Conservation (phyloP, 2,329 filamentous ascomycete species). For the Phialophora macrospora region DNA sequence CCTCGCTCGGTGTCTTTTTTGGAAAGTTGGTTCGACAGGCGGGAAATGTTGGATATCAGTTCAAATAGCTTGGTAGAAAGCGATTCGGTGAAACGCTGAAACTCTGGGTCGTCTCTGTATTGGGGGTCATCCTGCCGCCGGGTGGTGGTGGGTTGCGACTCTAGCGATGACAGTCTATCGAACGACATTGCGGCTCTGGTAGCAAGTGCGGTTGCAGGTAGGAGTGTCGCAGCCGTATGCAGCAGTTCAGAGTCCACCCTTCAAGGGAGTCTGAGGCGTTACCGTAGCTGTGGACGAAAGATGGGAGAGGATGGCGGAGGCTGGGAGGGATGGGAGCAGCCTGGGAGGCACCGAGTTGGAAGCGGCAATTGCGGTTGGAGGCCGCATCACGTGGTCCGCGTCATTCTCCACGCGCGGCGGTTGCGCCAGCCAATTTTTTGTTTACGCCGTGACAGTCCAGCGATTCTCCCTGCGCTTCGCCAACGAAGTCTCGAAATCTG, state of each 20-base stretch:
- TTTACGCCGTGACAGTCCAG: neutral
- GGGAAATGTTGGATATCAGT: conserved; percentile 84
- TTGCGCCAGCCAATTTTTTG: conserved; percentile 6
- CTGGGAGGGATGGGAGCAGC: conserved; percentile 16
- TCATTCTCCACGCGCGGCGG: neutral
- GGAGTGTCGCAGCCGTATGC: neutral
- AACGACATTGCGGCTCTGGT: conserved; percentile 72
- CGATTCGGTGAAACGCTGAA: conserved; percentile 78
- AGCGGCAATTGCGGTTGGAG: conserved; percentile 13
- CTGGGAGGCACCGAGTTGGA: conserved; percentile 16
- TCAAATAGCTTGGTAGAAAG: conserved; percentile 89
- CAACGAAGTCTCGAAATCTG: neutral
- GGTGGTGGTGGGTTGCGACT: conserved; percentile 74
- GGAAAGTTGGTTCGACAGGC: conserved; percentile 81
- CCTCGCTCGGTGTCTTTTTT: conserved; percentile 89
- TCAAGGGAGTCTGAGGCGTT: neutral
- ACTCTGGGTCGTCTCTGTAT: conserved; percentile 92
- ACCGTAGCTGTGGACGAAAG: neutral
- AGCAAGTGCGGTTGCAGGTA: neutral
- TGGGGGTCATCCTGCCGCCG: conserved; percentile 71
- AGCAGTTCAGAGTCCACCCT: neutral
- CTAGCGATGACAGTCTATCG: conserved; percentile 81
- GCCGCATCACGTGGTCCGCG: conserved; percentile 21
- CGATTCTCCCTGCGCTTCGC: conserved; percentile 2
- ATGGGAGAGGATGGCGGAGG: conserved; percentile 8